Percentiles rank a stretch among this genome's conserved stretches.
Evolutionary conservation across 140 eudicot species (phyloP).

Genomic region (Senecio squalidus): DNA sequence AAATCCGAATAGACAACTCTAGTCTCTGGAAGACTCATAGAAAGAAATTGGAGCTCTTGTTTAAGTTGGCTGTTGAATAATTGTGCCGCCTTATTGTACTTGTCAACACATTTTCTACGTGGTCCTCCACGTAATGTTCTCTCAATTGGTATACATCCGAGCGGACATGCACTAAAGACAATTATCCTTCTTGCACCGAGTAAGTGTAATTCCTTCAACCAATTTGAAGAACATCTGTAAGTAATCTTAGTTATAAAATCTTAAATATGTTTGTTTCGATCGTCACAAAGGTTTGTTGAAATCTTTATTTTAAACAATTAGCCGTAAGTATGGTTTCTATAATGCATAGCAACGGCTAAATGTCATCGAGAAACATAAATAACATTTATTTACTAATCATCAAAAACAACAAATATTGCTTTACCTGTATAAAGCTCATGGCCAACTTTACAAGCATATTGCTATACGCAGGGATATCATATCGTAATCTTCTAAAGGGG

Average conservation of each 20-base stretch:
- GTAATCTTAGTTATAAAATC: not conserved
- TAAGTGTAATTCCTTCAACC: conserved; percentile 36
- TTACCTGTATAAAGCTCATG: conserved; percentile 35
- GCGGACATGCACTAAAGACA: conserved; percentile 43
- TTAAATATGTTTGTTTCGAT: no score
- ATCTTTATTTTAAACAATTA: no score
- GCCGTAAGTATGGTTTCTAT: no score
- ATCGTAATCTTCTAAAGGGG: conserved; percentile 25
- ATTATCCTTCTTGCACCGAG: conserved; percentile 59
- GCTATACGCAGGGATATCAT: conserved; percentile 38
- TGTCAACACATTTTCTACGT: conserved; percentile 31
- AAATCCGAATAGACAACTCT: conserved; percentile 33
- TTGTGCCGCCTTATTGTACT: conserved; percentile 37
- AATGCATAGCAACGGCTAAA: no score
- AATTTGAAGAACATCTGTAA: not conserved
- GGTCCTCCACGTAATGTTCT: conserved; percentile 55
- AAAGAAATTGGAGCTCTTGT: conserved; percentile 19
- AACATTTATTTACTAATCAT: no score
- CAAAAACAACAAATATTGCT: no score
- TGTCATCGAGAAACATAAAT: no score
- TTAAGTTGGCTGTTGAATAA: conserved; percentile 34
- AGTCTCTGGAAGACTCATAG: conserved; percentile 23
- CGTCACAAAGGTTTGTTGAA: no score
- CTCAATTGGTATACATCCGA: conserved; percentile 60
- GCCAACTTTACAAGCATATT: conserved; percentile 40